Percentiles rank a stretch among this genome's conserved stretches.
These are phyloP conservation scores for Musa schizocarpa DNA, from an alignment of 176 grass and related monocot genomes.

Conservation along the genomic window DNA sequence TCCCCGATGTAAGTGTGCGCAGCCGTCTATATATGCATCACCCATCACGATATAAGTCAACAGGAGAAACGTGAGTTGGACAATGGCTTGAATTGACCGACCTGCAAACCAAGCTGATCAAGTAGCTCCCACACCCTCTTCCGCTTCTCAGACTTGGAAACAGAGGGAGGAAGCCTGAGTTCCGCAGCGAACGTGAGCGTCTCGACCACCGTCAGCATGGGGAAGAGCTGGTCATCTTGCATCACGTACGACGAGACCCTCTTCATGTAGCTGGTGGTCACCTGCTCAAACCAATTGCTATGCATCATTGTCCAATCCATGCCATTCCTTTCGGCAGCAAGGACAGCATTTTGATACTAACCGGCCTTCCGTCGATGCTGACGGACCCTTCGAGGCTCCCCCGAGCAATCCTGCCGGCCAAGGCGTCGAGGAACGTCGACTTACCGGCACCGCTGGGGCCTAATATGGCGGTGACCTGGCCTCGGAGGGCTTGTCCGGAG, in stretches of 20 bases:
- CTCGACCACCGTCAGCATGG: conserved; percentile 61
- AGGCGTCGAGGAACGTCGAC: conserved; percentile 62
- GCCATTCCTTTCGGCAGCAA: neutral
- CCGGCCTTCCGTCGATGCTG: conserved; percentile 36
- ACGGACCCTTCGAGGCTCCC: conserved; percentile 60
- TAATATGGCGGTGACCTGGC: conserved; percentile 48
- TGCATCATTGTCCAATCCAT: neutral
- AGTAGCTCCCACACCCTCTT: conserved; percentile 61
- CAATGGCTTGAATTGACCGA: neutral
- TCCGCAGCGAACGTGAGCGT: conserved; percentile 57
- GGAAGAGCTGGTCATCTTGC: conserved; percentile 72
- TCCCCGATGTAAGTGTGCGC: conserved; percentile 68
- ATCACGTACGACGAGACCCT: conserved; percentile 69
- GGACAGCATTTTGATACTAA: conserved; percentile 12
- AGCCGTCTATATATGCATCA: conserved; percentile 31
- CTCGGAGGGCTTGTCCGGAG: conserved; percentile 45
- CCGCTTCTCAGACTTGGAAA: conserved; percentile 47
- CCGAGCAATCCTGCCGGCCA: conserved; percentile 49
- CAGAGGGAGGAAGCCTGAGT: conserved; percentile 48
- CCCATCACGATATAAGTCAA: neutral
- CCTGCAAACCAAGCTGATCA: conserved; percentile 64
- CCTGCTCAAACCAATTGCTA: conserved; percentile 21
- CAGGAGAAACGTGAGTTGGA: too few species aligned
- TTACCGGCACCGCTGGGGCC: conserved; percentile 67
- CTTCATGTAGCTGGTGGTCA: conserved; percentile 76